Evolutionary conservation across 805 yeast species (phyloP), one percentile per base, ranked within the genome.

Genomic region (Candida piceae): DNA sequence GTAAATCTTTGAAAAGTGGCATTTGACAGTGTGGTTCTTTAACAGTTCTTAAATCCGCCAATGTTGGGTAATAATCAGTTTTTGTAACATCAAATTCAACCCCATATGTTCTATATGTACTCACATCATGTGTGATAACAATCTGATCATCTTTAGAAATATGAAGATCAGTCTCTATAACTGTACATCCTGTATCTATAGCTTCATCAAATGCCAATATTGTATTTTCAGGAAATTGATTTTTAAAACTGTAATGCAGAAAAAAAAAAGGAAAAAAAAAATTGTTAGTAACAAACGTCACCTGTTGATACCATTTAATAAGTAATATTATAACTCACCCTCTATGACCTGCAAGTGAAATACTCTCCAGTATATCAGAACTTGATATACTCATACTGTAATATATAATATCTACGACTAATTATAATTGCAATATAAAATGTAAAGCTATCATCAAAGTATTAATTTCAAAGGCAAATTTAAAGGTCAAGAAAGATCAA

Each of bases 81-180:
- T 58, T 36, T 2, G 54, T 48, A 22, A 66, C 55, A 6, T 42
- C 42, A 18, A 44, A 45, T 9, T 42, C 45, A n/a, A 42, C 45
- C n/a, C 63, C 62, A 44, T 52, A 66, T 0, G 57, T 59, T 19
- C 69, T 42, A 4, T 24, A 33, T 0, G 69, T 59, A 29, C 43
- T 45, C 4, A 52, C 32, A 40, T 66, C 69, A 42, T 66, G 70
- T 16, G 61, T 49, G 16, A 66, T 48, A 3, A 64, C 56, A 13
- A 64, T 44, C 8, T 49, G 36, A 3, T 49, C 49, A 41, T 66
- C 70, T 7, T 44, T 41, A 1, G 69, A 44, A 4, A 63, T 44
- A 38, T 65, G 70, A 9, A 65, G 41, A 45, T 66, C 70, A 1
- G 63, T 53, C 38, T 64, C 69, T 15, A 64, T 46, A 2, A 61